These are phyloP conservation scores for Colletotrichum navitas DNA, from an alignment of 2,329 filamentous ascomycete species.

Conservation along the genomic window DNA sequence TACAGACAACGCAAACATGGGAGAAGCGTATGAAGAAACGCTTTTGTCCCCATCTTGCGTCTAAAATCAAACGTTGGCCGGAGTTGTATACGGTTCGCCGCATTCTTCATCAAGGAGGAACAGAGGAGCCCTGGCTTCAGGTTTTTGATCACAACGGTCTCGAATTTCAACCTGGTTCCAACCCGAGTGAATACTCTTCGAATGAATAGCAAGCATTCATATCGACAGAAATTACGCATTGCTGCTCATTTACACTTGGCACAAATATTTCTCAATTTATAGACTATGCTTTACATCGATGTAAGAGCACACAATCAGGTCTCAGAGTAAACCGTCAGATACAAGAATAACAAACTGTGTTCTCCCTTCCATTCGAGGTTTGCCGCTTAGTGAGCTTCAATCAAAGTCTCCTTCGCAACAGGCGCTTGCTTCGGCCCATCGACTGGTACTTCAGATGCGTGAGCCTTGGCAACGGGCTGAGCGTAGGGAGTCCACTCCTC, in stretches of 20 bases:
- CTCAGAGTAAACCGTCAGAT: not conserved
- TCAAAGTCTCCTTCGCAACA: constrained; percentile 30
- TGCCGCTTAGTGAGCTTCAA: constrained; percentile 31
- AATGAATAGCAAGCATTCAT: not conserved
- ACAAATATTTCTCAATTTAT: not conserved
- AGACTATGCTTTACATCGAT: not conserved
- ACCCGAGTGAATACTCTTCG: not conserved
- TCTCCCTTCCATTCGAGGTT: not conserved
- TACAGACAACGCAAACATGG: accelerated
- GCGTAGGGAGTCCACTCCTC: constrained; percentile 39
- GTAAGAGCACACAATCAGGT: not conserved
- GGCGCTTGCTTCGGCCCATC: constrained; percentile 34
- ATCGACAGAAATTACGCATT: not conserved
- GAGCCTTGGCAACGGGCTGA: constrained; percentile 33
- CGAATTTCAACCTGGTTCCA: too few relatives aligned
- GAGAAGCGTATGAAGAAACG: not conserved
- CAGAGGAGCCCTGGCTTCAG: not conserved
- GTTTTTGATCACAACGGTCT: too few relatives aligned
- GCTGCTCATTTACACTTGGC: not conserved
- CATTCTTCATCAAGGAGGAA: too few relatives aligned
- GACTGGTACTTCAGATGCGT: constrained; percentile 3
- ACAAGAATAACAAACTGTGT: not conserved
- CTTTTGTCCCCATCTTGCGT: not conserved
- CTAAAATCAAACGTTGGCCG: not conserved
- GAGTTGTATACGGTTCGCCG: not conserved